Evolutionary conservation across 2,329 filamentous ascomycete genomes (phyloP).

Genomic region (Echinosphaeria canescens): DNA sequence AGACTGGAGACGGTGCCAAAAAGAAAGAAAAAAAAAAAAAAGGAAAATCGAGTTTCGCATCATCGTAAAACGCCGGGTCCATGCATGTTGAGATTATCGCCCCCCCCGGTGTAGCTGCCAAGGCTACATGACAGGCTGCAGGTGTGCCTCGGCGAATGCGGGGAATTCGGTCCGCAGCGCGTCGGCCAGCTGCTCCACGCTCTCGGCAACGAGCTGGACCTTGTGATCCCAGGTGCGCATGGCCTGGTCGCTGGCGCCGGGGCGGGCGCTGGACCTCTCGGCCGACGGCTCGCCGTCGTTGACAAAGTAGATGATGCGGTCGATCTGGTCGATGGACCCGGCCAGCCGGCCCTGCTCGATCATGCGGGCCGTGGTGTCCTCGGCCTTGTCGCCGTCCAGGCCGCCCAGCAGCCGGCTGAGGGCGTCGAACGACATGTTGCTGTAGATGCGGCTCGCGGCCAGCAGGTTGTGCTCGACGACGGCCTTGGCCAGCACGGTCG

Average conservation of each 20-base stretch:
- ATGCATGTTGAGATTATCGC: no score
- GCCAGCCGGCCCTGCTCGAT: constrained; percentile 80
- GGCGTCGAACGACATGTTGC: constrained; percentile 54
- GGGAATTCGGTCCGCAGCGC: constrained; percentile 51
- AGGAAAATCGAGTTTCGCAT: no score
- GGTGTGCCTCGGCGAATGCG: constrained; percentile 6
- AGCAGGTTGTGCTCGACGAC: constrained; percentile 94
- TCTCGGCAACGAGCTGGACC: constrained; percentile 68
- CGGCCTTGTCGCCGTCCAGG: constrained; percentile 59
- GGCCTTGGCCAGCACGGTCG: constrained; percentile 79
- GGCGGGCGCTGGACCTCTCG: constrained; percentile 43
- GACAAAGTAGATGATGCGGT: constrained; percentile 73
- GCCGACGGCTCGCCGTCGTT: constrained; percentile 41
- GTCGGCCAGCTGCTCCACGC: constrained; percentile 16
- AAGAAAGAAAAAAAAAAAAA: no score
- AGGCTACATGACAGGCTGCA: constrained; percentile 1
- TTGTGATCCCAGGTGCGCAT: constrained; percentile 78
- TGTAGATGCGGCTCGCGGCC: constrained; percentile 59
- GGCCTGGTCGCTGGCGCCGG: constrained; percentile 42
- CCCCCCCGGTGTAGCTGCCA: no score
- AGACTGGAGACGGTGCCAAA: no score
- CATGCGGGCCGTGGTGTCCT: constrained; percentile 86
- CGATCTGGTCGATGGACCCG: constrained; percentile 88
- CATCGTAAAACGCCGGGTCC: no score
- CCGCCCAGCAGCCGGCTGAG: constrained; percentile 63